Evolutionary conservation across 768 basidiomycete species (phyloP), one percentile per base, ranked within the genome.

Genomic region (Termitomyces sp.): DNA sequence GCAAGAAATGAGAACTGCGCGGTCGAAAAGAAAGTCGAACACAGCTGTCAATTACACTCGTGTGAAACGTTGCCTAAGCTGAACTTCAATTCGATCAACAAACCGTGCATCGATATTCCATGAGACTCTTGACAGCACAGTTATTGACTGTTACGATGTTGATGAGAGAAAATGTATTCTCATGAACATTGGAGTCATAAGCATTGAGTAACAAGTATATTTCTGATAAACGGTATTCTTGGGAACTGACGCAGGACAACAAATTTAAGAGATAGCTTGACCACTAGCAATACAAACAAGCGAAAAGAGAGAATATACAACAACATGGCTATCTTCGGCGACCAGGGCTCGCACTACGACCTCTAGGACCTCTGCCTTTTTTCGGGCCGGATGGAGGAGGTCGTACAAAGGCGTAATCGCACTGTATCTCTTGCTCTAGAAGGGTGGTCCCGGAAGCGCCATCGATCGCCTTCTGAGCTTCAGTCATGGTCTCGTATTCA

Each of bases 401-500:
- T 10, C 92, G 83, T 23, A 95, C 89, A 68, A 98, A 98, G 0
- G 91, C 93, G 70, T 92, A 98, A 68, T 97, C 95, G 66, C 93
- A 95, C 64, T 90, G 85, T 47, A 98, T 79, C 18, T 73, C 76
- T 74, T 98, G 93, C 68, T 97, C 97, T 56, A 99, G 74, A 57
- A 98, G 72, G 6, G 83, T 77, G 4, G 91, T 87, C 3, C 93
- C 92, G 26, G 89, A 86, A 28, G 95, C 94, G 49, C 88, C 88
- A 58, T 94, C 90, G 62, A 99, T 96, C 18, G 97, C 97, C 30
- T 86, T 85, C 67, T 97, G 93, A 1, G 97, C 97, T 61, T 98
- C 95, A 12, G 87, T 80, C 85, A 92, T 89, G 5, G 93, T 95
- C 69, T 95, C 94, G 71, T 98, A 99, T 74, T 99, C 97, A 53